phyloP scores from a whole-genome alignment of 805 yeast species.

The Ogataea trehaloabstinens region DNA sequence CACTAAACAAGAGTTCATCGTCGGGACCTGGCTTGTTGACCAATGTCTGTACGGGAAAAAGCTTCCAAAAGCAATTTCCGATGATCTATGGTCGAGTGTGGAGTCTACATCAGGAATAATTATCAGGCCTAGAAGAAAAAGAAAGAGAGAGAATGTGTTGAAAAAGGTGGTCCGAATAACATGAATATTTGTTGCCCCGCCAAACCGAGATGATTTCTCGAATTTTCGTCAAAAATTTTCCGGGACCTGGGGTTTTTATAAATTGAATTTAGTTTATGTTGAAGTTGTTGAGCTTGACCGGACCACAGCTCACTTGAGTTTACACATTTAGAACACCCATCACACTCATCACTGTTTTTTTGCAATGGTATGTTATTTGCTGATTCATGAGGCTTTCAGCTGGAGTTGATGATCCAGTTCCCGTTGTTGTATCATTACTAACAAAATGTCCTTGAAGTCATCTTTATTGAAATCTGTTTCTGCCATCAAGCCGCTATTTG shows the following conservation, averaged over 20 bases:
- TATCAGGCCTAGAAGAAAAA: slow-evolving; percentile 16
- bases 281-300: too few species aligned
- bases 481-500: slow-evolving; percentile 86
- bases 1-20: slow-evolving; percentile 77
- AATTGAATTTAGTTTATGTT: too few species aligned
- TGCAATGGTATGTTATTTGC: not conserved
- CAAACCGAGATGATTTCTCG: slow-evolving; percentile 9
- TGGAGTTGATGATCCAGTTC: too few species aligned
- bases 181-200: slow-evolving; percentile 6
- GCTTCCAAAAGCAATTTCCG: slow-evolving; percentile 67
- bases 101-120: slow-evolving; percentile 31
- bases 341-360: too few species aligned
- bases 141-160: slow-evolving; percentile 20
- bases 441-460: too few species aligned
- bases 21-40: slow-evolving; percentile 98
- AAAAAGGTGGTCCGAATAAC: slow-evolving; percentile 21
- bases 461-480: slow-evolving; percentile 77
- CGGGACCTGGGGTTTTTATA: too few species aligned
- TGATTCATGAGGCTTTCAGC: not conserved
- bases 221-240: slow-evolving; percentile 7
- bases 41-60: slow-evolving; percentile 94
- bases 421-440: too few species aligned
- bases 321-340: too few species aligned
- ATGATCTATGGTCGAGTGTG: slow-evolving; percentile 79
- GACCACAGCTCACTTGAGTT: too few species aligned